Conservation (phyloP, 208 protist species). For the Acanthamoeba royreba region DNA sequence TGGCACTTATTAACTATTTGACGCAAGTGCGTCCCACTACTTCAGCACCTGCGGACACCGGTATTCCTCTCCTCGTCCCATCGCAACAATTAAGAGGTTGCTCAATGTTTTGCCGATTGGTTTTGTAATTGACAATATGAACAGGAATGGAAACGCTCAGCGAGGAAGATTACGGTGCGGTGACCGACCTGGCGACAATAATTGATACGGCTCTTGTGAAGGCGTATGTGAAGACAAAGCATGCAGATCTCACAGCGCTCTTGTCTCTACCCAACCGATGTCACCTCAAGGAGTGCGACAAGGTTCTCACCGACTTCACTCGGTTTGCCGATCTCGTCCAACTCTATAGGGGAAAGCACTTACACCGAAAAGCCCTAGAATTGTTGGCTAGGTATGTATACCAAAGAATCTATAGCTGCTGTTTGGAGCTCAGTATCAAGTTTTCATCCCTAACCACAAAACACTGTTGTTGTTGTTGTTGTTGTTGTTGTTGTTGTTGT, state of each 20-base stretch:
- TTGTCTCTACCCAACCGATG: background rate
- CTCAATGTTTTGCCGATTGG: too few relatives aligned
- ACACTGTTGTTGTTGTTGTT: too few relatives aligned
- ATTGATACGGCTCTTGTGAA: conserved; percentile 65
- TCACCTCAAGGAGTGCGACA: background rate
- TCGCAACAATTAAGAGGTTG: too few relatives aligned
- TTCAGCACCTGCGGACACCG: background rate
- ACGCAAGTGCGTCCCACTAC: background rate
- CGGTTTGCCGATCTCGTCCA: conserved; percentile 51
- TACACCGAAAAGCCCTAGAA: conserved; percentile 68
- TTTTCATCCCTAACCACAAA: too few relatives aligned
- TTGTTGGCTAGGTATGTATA: conserved; percentile 44
- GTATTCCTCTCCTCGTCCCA: too few relatives aligned
- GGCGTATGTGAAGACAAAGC: conserved; percentile 55
- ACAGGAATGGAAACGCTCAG: background rate
- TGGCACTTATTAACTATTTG: conserved; percentile 39
- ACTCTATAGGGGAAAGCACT: conserved; percentile 65
- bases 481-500: too few relatives aligned
- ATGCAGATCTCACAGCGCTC: background rate
- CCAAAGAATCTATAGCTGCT: too few relatives aligned
- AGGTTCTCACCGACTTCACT: background rate
- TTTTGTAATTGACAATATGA: background rate
- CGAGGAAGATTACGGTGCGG: conserved; percentile 20
- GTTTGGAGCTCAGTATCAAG: too few relatives aligned
- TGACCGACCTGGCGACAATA: conserved; percentile 39